Evolutionary conservation across 108 stramenopile genomes (phyloP).

Genomic region (Nitzschia sp.): DNA sequence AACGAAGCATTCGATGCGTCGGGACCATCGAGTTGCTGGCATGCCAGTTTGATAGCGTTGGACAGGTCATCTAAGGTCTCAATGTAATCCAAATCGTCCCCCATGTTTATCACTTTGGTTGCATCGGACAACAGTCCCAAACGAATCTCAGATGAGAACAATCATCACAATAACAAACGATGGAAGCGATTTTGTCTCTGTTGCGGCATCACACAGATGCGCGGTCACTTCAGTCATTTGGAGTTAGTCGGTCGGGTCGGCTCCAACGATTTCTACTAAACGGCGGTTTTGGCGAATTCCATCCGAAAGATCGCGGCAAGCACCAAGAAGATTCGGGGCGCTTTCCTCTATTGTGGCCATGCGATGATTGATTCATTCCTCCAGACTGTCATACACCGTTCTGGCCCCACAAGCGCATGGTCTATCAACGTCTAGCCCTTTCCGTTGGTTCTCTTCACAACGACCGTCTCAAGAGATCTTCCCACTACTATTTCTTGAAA

Average conservation of each 20-base stretch:
- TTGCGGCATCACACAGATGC: too few species aligned
- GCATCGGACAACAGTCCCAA: background rate
- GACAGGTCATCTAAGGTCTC: constrained; percentile 18
- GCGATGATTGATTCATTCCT: too few species aligned
- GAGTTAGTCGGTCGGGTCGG: background rate
- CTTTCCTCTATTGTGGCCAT: too few species aligned
- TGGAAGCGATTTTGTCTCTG: background rate
- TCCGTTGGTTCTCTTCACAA: too few species aligned
- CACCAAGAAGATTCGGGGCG: too few species aligned
- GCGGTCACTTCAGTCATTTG: background rate
- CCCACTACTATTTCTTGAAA: too few species aligned
- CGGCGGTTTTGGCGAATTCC: background rate
- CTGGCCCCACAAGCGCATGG: too few species aligned
- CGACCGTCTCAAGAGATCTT: too few species aligned
- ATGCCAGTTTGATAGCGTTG: constrained; percentile 3
- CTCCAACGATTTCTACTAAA: background rate
- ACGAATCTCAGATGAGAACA: background rate
- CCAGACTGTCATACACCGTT: too few species aligned
- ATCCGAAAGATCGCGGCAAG: too few species aligned
- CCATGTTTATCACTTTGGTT: too few species aligned
- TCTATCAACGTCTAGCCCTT: too few species aligned
- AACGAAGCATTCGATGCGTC: background rate
- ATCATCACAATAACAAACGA: background rate
- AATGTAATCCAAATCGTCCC: constrained; percentile 17
- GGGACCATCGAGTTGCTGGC: constrained; percentile 8